Conservation (phyloP, 768 basidiomycete species). For the Lactifluus volemus region DNA sequence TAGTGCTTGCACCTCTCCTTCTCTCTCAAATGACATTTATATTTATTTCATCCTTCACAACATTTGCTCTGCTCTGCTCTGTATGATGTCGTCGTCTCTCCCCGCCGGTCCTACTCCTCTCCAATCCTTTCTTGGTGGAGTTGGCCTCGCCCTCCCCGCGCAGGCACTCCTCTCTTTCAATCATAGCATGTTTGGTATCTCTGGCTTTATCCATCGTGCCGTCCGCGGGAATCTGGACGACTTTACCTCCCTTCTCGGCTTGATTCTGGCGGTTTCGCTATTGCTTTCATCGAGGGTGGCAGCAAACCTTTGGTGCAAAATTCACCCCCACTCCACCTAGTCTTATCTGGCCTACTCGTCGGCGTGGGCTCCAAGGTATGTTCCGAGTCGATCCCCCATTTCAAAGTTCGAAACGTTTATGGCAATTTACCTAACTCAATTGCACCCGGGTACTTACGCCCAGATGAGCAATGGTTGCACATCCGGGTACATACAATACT, state of each 20-base stretch:
- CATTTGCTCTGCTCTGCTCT: no score
- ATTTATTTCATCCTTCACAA: no score
- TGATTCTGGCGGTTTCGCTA: conserved; percentile 41
- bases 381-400: neutral
- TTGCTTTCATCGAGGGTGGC: conserved; percentile 33
- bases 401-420: neutral
- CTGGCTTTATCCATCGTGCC: conserved; percentile 49
- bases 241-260: conserved; percentile 34
- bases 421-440: neutral
- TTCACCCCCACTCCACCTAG: conserved; percentile 24
- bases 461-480: conserved; percentile 57
- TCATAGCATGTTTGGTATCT: conserved; percentile 50
- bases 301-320: conserved; percentile 25
- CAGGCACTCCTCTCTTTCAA: conserved; percentile 46
- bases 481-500: conserved; percentile 38
- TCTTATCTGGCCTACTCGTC: conserved; percentile 46
- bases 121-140: conserved; percentile 47
- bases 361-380: conserved; percentile 43
- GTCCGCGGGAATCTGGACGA: conserved; percentile 38
- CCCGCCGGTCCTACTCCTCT: conserved; percentile 28
- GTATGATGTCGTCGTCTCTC: neutral
- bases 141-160: conserved; percentile 42
- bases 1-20: neutral
- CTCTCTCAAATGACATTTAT: neutral
- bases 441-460: neutral